Conservation (phyloP, 345 rosid genomes). For the Ceriops tagal region DNA sequence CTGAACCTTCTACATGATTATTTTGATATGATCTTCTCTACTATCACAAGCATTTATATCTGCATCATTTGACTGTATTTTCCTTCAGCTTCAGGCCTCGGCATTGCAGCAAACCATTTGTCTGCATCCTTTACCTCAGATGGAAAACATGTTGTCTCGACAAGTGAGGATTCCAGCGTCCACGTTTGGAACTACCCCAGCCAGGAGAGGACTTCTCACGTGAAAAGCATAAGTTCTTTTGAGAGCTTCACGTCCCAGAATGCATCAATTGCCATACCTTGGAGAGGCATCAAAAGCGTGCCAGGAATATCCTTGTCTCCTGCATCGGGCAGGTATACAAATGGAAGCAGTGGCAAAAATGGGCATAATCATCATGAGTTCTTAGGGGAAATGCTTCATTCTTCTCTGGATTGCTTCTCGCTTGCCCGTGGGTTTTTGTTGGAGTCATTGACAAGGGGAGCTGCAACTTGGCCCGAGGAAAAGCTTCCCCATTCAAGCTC, state of each 20-base stretch:
- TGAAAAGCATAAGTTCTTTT: conserved; percentile 30
- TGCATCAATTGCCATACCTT: conserved; percentile 39
- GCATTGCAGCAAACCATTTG: conserved; percentile 33
- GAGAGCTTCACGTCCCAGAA: conserved; percentile 39
- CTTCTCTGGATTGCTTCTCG: conserved; percentile 27
- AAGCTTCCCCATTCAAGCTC: conserved; percentile 26
- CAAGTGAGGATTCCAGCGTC: conserved; percentile 42
- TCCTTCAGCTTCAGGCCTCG: conserved; percentile 18
- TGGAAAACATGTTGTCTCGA: conserved; percentile 41
- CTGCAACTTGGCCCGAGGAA: conserved; percentile 65
- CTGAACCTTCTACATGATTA: not conserved
- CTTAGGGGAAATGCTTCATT: conserved; percentile 10
- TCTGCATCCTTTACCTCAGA: conserved; percentile 41
- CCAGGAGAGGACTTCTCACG: conserved; percentile 21
- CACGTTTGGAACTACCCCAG: conserved; percentile 35
- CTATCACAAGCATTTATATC: not conserved
- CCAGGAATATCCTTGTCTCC: conserved; percentile 9
- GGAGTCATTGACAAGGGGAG: conserved; percentile 34
- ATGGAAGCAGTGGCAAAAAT: conserved; percentile 8
- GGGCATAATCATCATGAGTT: conserved; percentile 25
- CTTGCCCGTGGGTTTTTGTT: conserved; percentile 16
- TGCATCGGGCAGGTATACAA: not conserved
- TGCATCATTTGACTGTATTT: not conserved
- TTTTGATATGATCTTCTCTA: not conserved
- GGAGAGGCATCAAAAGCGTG: conserved; percentile 19